phyloP scores from a whole-genome alignment of 352 stramenopile genomes.

The Globisporangium okanoganense region DNA sequence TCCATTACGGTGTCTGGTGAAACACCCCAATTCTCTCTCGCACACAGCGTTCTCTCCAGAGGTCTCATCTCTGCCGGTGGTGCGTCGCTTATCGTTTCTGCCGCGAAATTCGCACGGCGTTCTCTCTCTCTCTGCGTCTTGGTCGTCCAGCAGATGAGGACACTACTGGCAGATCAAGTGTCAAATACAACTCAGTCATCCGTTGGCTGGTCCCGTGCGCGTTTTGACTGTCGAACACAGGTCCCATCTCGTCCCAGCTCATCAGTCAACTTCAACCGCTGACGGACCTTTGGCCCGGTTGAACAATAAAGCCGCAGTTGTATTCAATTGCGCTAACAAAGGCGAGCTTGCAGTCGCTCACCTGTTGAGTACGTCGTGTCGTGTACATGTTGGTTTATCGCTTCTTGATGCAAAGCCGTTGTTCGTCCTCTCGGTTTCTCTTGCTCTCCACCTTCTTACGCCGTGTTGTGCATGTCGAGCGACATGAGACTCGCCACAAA shows the following conservation, averaged over 20 bases:
- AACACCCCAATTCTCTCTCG: not conserved
- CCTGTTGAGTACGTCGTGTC: not conserved
- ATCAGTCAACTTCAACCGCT: too few relatives aligned
- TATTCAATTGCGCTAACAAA: not conserved
- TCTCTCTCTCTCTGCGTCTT: too few relatives aligned
- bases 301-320: not conserved
- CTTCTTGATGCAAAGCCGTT: not conserved
- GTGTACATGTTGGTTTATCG: not conserved
- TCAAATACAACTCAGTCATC: too few relatives aligned
- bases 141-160: too few relatives aligned
- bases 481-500: conserved; percentile 86
- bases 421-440: not conserved
- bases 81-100: not conserved
- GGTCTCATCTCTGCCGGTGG: not conserved
- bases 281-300: not conserved
- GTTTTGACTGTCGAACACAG: too few relatives aligned
- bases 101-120: too few relatives aligned
- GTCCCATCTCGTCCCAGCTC: too few relatives aligned
- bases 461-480: conserved; percentile 64
- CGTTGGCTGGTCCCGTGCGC: too few relatives aligned
- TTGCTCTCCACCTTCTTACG: not conserved
- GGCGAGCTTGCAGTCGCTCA: not conserved
- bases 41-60: not conserved
- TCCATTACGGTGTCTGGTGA: not conserved
- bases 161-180: too few relatives aligned